Conservation (phyloP, 148 eudicot genomes). For the Pouteria glomerata region DNA sequence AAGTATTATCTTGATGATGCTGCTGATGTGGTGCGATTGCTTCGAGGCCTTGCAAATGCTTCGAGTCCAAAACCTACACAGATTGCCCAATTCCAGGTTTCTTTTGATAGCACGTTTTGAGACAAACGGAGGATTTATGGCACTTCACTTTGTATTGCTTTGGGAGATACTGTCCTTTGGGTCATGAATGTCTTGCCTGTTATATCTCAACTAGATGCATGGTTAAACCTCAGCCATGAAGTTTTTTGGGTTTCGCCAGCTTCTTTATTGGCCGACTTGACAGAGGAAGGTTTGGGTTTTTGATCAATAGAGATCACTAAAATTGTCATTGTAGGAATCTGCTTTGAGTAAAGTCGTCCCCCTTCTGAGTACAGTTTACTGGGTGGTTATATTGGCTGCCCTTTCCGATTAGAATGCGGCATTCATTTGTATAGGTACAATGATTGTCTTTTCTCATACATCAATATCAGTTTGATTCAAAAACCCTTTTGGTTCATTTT, state of each 20-base stretch:
- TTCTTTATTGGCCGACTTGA: neutral
- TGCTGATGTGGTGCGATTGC: conserved; percentile 42
- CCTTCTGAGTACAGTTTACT: conserved; percentile 2
- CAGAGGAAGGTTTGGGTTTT: neutral
- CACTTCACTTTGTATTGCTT: neutral
- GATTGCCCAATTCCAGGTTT: conserved; percentile 41
- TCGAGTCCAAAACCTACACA: conserved; percentile 43
- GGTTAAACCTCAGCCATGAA: too few relatives aligned
- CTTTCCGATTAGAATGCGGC: neutral
- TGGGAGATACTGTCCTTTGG: neutral
- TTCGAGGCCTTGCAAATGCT: conserved; percentile 47
- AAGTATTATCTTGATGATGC: conserved; percentile 66
- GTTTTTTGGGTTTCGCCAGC: neutral
- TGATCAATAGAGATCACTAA: neutral
- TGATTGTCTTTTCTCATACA: neutral
- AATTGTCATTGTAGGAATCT: neutral
- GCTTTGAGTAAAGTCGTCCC: neutral
- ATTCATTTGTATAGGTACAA: conserved; percentile 2
- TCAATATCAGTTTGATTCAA: conserved; percentile 2
- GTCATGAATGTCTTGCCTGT: neutral
- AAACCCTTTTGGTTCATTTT: neutral
- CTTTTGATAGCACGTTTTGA: conserved; percentile 40
- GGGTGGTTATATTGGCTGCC: neutral
- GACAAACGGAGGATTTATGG: neutral
- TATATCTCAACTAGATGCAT: too few relatives aligned